A percentile compares a stretch with the other conserved stretches of the same genome.
phyloP scores from a whole-genome alignment of 371 early-diverging fungal genomes.

The Nematocida sp. region DNA sequence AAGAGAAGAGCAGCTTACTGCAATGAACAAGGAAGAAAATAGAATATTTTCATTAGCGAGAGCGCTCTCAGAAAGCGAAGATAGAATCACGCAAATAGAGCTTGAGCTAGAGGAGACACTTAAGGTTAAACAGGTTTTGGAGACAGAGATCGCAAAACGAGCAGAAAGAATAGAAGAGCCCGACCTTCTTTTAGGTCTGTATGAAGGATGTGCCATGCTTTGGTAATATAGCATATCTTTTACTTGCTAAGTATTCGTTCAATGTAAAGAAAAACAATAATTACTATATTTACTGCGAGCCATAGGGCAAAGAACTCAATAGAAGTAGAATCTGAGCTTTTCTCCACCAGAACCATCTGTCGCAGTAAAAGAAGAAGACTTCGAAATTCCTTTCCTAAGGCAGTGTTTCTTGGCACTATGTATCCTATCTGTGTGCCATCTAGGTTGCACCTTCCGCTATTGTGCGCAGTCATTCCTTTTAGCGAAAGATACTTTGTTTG shows the following conservation, averaged over 20 bases:
- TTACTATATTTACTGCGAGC: slow-evolving; percentile 25
- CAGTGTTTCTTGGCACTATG: slow-evolving; percentile 37
- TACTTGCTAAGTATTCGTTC: slow-evolving; percentile 1
- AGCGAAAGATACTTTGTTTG: slow-evolving; percentile 7
- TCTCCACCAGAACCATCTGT: slow-evolving; percentile 23
- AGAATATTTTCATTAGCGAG: slow-evolving; percentile 26
- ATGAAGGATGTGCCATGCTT: slow-evolving; percentile 33
- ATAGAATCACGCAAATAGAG: slow-evolving; percentile 34
- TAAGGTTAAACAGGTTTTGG: not conserved
- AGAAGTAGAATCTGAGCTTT: slow-evolving; percentile 9
- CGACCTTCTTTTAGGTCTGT: slow-evolving; percentile 33
- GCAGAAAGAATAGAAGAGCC: slow-evolving; percentile 24
- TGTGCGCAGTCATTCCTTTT: not conserved
- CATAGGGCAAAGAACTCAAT: slow-evolving; percentile 44
- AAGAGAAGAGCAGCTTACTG: slow-evolving; percentile 34
- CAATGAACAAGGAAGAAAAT: slow-evolving; percentile 50
- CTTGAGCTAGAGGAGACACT: slow-evolving; percentile 24
- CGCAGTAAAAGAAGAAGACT: slow-evolving; percentile 16
- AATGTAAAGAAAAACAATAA: slow-evolving; percentile 12
- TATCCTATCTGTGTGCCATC: slow-evolving; percentile 27
- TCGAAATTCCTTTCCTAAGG: slow-evolving; percentile 33
- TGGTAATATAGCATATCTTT: not conserved
- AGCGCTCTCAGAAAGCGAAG: slow-evolving; percentile 29
- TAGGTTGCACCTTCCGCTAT: slow-evolving; percentile 38
- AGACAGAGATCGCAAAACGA: slow-evolving; percentile 5